Base-by-base conservation (phyloP, 306 rosid species). In the Gleditsia sinensis region DNA sequence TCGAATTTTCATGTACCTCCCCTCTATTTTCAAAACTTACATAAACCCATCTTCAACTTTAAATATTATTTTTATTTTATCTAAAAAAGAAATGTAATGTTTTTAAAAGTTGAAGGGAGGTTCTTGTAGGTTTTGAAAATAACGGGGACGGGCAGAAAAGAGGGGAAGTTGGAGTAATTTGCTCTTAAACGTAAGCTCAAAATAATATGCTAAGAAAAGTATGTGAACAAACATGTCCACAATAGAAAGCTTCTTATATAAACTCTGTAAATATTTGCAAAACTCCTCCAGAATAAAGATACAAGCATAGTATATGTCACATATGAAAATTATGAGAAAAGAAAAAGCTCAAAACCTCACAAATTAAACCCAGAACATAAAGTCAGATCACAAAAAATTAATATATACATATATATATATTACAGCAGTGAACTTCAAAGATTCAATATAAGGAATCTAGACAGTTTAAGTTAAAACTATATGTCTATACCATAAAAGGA, bases 261-360 rank as follows among this genome's bases (percentile, higher is more conserved):
- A 76, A 33, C 60, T 57, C 25, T 13, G 51, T 64, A 25, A 69
- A 28, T 19, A 74, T 45, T 36, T 16, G 65, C 32, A 77, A 69
- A n/a, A 69, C 21, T 69, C 75, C 61, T 56, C 25, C 43, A 57
- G 59, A 67, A 17, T 75, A 7, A 2, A 23, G 46, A 50, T 21
- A 21, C 7, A 21, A 69, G 13, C 16, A 69, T 39, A 11, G 9
- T 6, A 56, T 42, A 36, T 37, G 12, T 20, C 59, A 61, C 50
- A 28, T 12, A 62, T 39, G 46, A 49, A 34, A 33, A 55, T n/a
- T 30, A 20, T 28, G 63, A 54, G 60, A 23, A 54, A 21, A 17
- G 40, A 62, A 17, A 16, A 76, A 11, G 13, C 21, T 72, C 21
- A 37, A 37, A 65, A 30, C 62, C 67, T 46, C 7, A 81, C 59